Conservation (phyloP, 257 asterid genomes). For the Capsicum pubescens region DNA sequence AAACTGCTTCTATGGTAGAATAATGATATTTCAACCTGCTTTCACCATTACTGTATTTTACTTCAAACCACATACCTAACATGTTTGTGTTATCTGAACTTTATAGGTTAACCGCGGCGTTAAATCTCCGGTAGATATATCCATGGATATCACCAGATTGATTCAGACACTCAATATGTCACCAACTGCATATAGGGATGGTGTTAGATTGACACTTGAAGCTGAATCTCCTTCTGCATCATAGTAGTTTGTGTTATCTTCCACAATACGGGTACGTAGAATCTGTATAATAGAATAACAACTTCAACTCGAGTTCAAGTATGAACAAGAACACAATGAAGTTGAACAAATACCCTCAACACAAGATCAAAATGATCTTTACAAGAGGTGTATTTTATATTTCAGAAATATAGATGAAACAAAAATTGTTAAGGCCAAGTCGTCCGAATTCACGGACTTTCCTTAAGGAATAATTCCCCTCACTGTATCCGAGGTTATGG, state of each 20-base stretch:
- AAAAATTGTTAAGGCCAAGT: too few relatives aligned
- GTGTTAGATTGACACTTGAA: slow-evolving; percentile 72
- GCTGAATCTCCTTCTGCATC: slow-evolving; percentile 39
- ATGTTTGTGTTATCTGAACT: slow-evolving; percentile 16
- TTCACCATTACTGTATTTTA: not conserved
- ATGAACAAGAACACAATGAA: too few relatives aligned
- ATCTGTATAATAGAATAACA: too few relatives aligned
- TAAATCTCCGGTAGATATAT: slow-evolving; percentile 85
- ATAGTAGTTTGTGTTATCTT: not conserved
- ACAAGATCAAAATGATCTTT: too few relatives aligned
- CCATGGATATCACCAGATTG: slow-evolving; percentile 82
- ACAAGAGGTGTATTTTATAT: too few relatives aligned
- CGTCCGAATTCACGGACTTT: too few relatives aligned
- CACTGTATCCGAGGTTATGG: too few relatives aligned
- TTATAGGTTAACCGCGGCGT: slow-evolving; percentile 90
- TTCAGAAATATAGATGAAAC: too few relatives aligned
- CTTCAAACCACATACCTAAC: not conserved
- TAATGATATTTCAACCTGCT: not conserved
- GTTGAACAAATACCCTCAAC: too few relatives aligned
- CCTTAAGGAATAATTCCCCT: too few relatives aligned
- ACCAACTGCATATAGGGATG: slow-evolving; percentile 63
- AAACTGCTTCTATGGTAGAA: not conserved
- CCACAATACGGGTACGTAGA: too few relatives aligned
- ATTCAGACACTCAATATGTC: slow-evolving; percentile 61
- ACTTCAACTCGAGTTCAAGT: too few relatives aligned